Evolutionary conservation across 2,329 filamentous ascomycete genomes (phyloP).

Genomic region (Colletotrichum tofieldiae): DNA sequence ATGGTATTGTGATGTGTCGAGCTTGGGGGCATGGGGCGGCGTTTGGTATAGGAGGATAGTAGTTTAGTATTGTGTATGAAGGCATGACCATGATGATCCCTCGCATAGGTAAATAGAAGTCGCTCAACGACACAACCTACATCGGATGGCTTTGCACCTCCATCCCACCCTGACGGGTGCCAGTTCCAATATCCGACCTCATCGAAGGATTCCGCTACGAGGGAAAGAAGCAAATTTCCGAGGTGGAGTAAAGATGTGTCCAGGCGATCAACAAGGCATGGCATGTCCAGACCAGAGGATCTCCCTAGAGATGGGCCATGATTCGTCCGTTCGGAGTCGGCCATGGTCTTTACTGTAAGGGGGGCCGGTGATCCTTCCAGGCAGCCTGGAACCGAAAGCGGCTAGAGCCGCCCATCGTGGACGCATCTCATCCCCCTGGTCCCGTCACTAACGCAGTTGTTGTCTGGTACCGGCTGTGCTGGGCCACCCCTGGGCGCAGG

Average conservation of each 20-base stretch:
- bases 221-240: neutral
- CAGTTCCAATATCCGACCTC: neutral
- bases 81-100: neutral
- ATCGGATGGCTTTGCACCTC: neutral
- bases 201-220: neutral
- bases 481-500: neutral
- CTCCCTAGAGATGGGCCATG: no score
- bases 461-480: neutral
- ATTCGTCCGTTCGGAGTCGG: neutral
- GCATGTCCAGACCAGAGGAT: no score
- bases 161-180: neutral
- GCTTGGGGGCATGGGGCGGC: conserved; percentile 1
- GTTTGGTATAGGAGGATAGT: neutral
- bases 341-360: neutral
- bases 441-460: neutral
- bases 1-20: neutral
- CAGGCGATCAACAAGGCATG: neutral
- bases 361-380: conserved; percentile 1
- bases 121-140: neutral
- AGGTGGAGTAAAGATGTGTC: neutral
- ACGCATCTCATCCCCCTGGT: neutral
- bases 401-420: neutral
- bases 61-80: neutral
- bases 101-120: neutral
- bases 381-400: neutral